phyloP scores from a whole-genome alignment of 164 flowering plant species.

The Dillenia turbinata region DNA sequence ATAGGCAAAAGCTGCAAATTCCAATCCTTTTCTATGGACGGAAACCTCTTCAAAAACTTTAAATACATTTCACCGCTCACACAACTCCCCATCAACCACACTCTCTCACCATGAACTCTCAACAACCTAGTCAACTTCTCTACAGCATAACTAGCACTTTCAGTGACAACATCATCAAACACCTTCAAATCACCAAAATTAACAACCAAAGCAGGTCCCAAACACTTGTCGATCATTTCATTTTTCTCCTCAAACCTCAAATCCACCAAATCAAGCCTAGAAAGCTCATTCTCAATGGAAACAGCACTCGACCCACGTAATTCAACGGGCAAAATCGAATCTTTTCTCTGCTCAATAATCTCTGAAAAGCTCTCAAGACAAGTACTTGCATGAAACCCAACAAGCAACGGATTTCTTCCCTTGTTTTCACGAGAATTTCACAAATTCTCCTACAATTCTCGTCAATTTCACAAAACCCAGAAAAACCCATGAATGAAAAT shows the following conservation, averaged over 20 bases:
- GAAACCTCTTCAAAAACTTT: slow-evolving; percentile 54
- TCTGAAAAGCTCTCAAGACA: slow-evolving; percentile 50
- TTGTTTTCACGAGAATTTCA: slow-evolving; percentile 48
- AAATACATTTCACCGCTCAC: slow-evolving; percentile 57
- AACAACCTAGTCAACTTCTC: slow-evolving; percentile 41
- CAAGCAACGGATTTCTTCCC: slow-evolving; percentile 72
- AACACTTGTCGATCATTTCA: slow-evolving; percentile 17
- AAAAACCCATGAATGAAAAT: slow-evolving; percentile 40
- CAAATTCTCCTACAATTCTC: slow-evolving; percentile 53
- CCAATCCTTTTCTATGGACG: slow-evolving; percentile 81
- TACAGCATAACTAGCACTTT: slow-evolving; percentile 31
- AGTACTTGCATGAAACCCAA: slow-evolving; percentile 59
- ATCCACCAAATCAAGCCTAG: slow-evolving; percentile 16
- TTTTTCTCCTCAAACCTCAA: slow-evolving; percentile 44
- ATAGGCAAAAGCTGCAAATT: slow-evolving; percentile 76
- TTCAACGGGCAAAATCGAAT: slow-evolving; percentile 33
- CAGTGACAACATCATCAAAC: slow-evolving; percentile 29
- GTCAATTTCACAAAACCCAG: slow-evolving; percentile 22
- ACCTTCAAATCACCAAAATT: slow-evolving; percentile 65
- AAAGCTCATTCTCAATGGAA: slow-evolving; percentile 41
- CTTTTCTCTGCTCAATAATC: slow-evolving; percentile 26
- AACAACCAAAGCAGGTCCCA: slow-evolving; percentile 52
- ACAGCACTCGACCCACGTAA: slow-evolving; percentile 43
- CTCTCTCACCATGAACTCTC: slow-evolving; percentile 32
- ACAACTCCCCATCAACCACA: slow-evolving; percentile 71